Conservation (phyloP, 78 protist genomes). For the Dictyostelium brefeldianum region DNA sequence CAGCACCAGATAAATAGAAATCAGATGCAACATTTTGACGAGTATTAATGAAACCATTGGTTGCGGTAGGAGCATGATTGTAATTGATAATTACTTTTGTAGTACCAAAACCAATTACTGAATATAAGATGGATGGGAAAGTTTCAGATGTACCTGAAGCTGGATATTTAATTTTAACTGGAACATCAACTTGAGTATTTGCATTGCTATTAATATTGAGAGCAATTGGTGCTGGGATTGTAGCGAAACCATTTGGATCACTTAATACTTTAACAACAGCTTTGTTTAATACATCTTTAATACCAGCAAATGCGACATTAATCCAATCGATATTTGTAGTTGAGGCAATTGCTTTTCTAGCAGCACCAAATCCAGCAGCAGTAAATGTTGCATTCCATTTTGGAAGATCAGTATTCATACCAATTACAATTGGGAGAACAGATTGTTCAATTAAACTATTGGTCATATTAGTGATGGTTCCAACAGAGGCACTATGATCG, state of each 20-base stretch:
- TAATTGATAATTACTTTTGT: neutral
- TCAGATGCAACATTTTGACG: neutral
- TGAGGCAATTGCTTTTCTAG: neutral
- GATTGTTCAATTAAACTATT: neutral
- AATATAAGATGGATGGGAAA: neutral
- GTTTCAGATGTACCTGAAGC: neutral
- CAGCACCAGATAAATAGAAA: slow-evolving; percentile 41
- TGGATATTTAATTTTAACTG: slow-evolving; percentile 24
- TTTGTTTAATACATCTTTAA: neutral
- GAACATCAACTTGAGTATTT: neutral
- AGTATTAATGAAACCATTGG: neutral
- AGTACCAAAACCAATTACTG: slow-evolving; percentile 62
- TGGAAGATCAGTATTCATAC: neutral
- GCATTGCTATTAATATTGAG: no score
- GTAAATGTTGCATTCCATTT: slow-evolving; percentile 20
- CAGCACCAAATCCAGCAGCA: slow-evolving; percentile 7
- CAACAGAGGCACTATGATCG: neutral
- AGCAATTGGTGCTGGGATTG: neutral
- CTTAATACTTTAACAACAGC: neutral
- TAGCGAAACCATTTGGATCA: neutral
- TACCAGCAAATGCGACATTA: neutral
- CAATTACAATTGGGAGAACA: slow-evolving; percentile 31
- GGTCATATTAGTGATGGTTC: neutral
- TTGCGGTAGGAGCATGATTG: slow-evolving; percentile 31
- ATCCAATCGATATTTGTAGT: neutral